These are phyloP conservation scores for Beauveria asiatica DNA, from an alignment of 2,329 filamentous ascomycete genomes.

Conservation along the genomic window DNA sequence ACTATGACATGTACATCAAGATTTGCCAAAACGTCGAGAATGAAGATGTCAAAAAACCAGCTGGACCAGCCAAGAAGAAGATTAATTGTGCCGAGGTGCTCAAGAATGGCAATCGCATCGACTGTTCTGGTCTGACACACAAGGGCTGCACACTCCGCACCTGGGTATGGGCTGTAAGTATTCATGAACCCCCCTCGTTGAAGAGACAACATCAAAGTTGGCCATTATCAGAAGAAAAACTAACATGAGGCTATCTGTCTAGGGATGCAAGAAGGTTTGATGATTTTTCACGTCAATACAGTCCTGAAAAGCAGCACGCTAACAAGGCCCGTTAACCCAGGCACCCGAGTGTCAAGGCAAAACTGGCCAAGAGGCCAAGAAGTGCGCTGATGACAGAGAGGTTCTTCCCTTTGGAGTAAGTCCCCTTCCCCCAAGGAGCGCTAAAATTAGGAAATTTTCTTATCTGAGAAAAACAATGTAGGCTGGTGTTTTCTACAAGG, in stretches of 20 bases:
- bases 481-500: neutral
- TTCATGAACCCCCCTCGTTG: neutral
- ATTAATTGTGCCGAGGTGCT: neutral
- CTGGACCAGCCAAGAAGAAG: neutral
- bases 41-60: neutral
- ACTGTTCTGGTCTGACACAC: neutral
- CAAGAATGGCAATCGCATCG: neutral
- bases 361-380: neutral
- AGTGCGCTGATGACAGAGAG: neutral
- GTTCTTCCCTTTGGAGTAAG: neutral
- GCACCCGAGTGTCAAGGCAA: neutral
- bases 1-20: neutral
- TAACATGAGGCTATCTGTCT: neutral
- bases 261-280: neutral
- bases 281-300: too few relatives aligned
- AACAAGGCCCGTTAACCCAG: neutral
- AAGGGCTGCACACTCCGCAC: neutral
- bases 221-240: neutral
- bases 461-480: neutral
- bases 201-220: neutral
- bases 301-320: neutral
- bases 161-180: neutral
- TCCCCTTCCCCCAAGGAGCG: neutral
- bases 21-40: neutral
- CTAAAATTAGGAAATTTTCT: neutral